phyloP scores from a whole-genome alignment of 2,329 filamentous ascomycete genomes.

The Calonectria henricotiae region DNA sequence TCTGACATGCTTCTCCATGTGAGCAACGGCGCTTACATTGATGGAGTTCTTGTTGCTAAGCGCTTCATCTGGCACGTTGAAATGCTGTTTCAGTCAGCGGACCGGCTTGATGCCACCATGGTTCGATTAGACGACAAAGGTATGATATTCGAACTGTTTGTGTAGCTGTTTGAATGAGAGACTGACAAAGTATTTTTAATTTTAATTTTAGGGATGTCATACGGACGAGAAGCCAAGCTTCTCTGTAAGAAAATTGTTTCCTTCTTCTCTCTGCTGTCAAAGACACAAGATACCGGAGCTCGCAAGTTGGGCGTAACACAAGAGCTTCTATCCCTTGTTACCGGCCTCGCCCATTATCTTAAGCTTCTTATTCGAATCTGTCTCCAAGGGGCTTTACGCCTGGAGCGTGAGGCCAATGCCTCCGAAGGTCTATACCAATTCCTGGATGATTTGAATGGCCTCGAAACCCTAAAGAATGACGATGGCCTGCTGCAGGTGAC shows the following conservation, averaged over 20 bases:
- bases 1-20: constrained; percentile 99
- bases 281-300: constrained; percentile 92
- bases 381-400: constrained; percentile 90
- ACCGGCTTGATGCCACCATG: constrained; percentile 85
- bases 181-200: constrained; percentile 36
- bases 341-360: constrained; percentile 95
- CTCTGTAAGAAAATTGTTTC: constrained; percentile 99
- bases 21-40: constrained; percentile 96
- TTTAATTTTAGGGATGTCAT: constrained; percentile 79
- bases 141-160: constrained; percentile 60
- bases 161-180: not conserved
- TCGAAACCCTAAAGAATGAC: constrained; percentile 83
- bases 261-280: constrained; percentile 95
- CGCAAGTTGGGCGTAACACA: constrained; percentile 96
- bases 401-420: constrained; percentile 86
- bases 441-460: constrained; percentile 84
- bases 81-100: constrained; percentile 89
- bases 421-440: constrained; percentile 86
- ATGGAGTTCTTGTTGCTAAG: constrained; percentile 94
- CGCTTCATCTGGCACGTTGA: constrained; percentile 98
- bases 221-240: constrained; percentile 95
- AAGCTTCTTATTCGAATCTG: constrained; percentile 98
- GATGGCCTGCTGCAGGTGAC: constrained; percentile 80
- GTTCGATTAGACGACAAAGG: constrained; percentile 81
- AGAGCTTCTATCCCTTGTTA: constrained; percentile 97